These are phyloP conservation scores for Microsporum audouinii DNA, from an alignment of 2,329 filamentous ascomycete species.

Conservation along the genomic window DNA sequence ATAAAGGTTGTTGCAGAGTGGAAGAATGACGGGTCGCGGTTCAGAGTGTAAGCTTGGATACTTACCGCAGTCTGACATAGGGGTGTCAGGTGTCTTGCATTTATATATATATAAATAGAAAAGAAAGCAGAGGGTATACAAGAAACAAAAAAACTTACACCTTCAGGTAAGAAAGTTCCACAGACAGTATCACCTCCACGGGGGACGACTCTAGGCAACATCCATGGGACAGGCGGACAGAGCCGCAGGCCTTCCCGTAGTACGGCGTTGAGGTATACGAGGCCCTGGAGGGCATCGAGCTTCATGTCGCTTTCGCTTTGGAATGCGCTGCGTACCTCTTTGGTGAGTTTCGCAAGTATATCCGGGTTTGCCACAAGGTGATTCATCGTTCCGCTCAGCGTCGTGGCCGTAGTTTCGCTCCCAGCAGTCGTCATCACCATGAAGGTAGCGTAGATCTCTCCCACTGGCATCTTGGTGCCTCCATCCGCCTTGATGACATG, in stretches of 20 bases:
- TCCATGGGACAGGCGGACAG: slow-evolving; percentile 26
- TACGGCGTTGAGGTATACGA: slow-evolving; percentile 33
- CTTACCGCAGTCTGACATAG: slow-evolving; percentile 32
- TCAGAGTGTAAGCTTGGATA: slow-evolving; percentile 37
- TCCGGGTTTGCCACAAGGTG: slow-evolving; percentile 29
- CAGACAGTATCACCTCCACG: slow-evolving; percentile 23
- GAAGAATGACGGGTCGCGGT: slow-evolving; percentile 37
- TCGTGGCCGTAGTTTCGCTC: slow-evolving; percentile 39
- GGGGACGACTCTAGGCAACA: slow-evolving; percentile 16
- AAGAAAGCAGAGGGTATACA: background rate
- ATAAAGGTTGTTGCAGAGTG: slow-evolving; percentile 35
- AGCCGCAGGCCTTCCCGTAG: slow-evolving; percentile 36
- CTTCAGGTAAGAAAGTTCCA: slow-evolving; percentile 28
- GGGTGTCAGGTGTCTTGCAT: background rate
- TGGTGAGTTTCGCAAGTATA: slow-evolving; percentile 21
- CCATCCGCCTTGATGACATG: background rate
- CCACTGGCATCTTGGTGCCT: slow-evolving; percentile 4
- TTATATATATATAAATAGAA: background rate
- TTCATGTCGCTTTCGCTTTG: slow-evolving; percentile 29
- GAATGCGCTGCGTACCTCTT: slow-evolving; percentile 35
- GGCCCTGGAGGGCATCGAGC: slow-evolving; percentile 20
- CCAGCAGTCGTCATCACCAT: slow-evolving; percentile 32
- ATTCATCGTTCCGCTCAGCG: slow-evolving; percentile 33
- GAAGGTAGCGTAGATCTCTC: slow-evolving; percentile 15
- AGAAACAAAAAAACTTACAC: slow-evolving; percentile 5